Evolutionary conservation across 2,329 filamentous ascomycete species (phyloP).

Genomic region (Penicillium nordicum): DNA sequence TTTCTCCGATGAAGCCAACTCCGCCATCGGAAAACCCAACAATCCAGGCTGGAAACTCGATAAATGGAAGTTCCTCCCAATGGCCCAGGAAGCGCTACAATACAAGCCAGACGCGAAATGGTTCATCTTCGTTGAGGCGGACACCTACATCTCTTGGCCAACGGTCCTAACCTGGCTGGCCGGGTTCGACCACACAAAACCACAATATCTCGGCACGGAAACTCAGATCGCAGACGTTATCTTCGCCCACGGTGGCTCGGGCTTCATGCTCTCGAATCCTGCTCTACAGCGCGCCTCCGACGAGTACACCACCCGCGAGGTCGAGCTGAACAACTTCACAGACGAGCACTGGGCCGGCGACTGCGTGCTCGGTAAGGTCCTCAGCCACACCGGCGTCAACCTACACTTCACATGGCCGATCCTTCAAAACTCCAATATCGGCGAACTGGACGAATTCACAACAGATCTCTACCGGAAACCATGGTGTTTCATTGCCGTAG

Average conservation of each 20-base stretch:
- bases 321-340: constrained; percentile 47
- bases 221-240: constrained; percentile 50
- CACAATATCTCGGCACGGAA: constrained; percentile 54
- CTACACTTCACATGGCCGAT: constrained; percentile 50
- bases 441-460: constrained; percentile 45
- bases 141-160: constrained; percentile 56
- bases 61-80: constrained; percentile 58
- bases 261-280: constrained; percentile 51
- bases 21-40: constrained; percentile 43
- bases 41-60: constrained; percentile 52
- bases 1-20: constrained; percentile 39
- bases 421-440: constrained; percentile 42
- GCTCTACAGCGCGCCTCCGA: constrained; percentile 47
- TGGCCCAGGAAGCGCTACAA: constrained; percentile 50
- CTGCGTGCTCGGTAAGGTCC: constrained; percentile 49
- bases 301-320: constrained; percentile 42
- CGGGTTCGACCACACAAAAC: constrained; percentile 47
- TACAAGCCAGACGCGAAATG: constrained; percentile 51
- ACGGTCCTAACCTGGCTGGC: constrained; percentile 54
- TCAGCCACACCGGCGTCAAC: constrained; percentile 46
- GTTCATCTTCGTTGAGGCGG: constrained; percentile 59
- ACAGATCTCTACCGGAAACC: constrained; percentile 40
- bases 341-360: constrained; percentile 50
- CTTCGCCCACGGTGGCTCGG: constrained; percentile 54
- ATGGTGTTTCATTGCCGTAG: constrained; percentile 51